Base-by-base conservation (phyloP, 2,329 filamentous ascomycete genomes). In the Xylariomycetidae sp. region DNA sequence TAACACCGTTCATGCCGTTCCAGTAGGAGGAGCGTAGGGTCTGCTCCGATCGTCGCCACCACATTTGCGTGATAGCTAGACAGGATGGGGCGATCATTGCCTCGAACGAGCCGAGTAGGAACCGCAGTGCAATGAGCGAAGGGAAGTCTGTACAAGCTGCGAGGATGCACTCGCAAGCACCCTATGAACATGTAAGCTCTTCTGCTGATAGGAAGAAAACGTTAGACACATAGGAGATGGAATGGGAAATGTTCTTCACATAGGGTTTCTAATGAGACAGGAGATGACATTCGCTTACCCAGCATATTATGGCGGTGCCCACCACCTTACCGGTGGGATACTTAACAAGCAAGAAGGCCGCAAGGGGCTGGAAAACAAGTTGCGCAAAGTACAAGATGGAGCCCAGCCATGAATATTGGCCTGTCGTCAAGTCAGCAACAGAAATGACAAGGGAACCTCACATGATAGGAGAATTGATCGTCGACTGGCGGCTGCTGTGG, bases 371-470 rank as follows among this genome's bases (percentile, higher is more conserved):
- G 60, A 75, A 70, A 10, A 74, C 57, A 7, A 79, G 63, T 48
- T 77, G 72, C 1, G 73, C 73, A n/a, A 77, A 57, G 46, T 74
- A 80, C 10, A 80, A 58, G 32, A 80, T 69, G 2, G 72, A 77
- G 0, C 74, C 72, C 0, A 80, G 67, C 74, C 74, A 79, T 2
- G 74, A 78, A 51, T 68, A 62, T 34, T 74, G 13, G 62, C 67
- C n/a, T 44, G 25, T 19, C 14, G 24, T 25, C 7, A 22, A 10
- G 5, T 4, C 9, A 13, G 19, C n/a, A n/a, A n/a, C n/a, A n/a
- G n/a, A n/a, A n/a, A n/a, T n/a, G n/a, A n/a, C n/a, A n/a, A n/a
- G n/a, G n/a, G n/a, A n/a, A n/a, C n/a, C n/a, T n/a, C n/a, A n/a
- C n/a, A n/a, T n/a, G n/a, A n/a, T n/a, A n/a, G n/a, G n/a, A n/a